Base-by-base conservation (phyloP, 2,329 filamentous ascomycete genomes). In the Capronia coronata region DNA sequence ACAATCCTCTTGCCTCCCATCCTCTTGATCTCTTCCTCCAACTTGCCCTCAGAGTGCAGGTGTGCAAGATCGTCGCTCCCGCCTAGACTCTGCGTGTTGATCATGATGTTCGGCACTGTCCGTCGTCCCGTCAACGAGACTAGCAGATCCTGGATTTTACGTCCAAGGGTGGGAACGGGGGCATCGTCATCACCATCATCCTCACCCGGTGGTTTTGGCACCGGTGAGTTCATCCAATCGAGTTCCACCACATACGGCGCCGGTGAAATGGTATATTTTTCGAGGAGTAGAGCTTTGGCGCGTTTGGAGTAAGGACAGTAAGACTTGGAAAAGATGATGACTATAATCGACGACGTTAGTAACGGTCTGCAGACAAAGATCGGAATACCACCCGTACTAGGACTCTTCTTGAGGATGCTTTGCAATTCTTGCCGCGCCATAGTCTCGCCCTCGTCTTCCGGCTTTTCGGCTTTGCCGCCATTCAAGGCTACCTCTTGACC, bases 311-410 rank as follows among this genome's bases (percentile, higher is more conserved):
- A 84, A 1, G 86, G 88, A 68, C 93, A 98, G 71, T 91, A 95
- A 1, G 86, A 80, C 69, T 98, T 97, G 57, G 89, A 95, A 72
- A 97, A 97, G 61, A 98, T 87, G 65, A 96, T 86, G 52, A 97
- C 88, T 93, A 58, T 16, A 29, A 5, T 61, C 51, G 61, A 55
- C 25, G n/a, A 27, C 16, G 14, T 35, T 43, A 34, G 27, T 49
- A 32, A 16, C 9, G 9, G 13, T 14, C 9, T 6, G 11, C 46
- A 49, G 27, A 5, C 21, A 48, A 21, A n/a, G 35, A 30, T 53
- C 13, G 16, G 14, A 27, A 40, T n/a, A n/a, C n/a, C n/a, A n/a
- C n/a, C 71, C 79, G 59, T 79, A 94, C 88, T 83, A 13, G 91
- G 89, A 2, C 87, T 84, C 71, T 91, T 84, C 71, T 90, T 93